These are phyloP conservation scores for Smittium culicis DNA, from an alignment of 371 early-diverging fungal genomes.

Conservation along the genomic window DNA sequence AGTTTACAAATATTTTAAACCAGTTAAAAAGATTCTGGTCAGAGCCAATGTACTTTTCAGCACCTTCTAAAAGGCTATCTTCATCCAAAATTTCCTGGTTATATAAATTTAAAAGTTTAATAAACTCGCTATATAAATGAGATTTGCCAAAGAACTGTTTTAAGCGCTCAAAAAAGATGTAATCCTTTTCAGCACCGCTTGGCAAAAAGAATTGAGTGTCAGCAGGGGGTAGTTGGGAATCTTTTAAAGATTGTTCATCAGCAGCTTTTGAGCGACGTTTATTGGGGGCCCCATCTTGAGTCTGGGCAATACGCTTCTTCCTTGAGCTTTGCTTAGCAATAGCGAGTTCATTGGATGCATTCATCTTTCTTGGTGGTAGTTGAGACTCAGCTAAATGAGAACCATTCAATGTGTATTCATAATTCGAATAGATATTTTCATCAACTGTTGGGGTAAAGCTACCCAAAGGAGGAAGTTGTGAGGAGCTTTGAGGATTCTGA, in stretches of 20 bases:
- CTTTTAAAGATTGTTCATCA: not conserved
- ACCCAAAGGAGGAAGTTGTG: not conserved
- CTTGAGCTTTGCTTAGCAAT: not conserved
- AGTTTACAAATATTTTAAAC: conserved; percentile 50
- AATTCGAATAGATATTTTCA: not conserved
- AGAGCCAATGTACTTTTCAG: conserved; percentile 59
- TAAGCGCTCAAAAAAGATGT: conserved; percentile 81
- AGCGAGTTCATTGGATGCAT: not conserved
- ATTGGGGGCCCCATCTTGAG: not conserved
- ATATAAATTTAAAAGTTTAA: conserved; percentile 91
- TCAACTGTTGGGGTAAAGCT: not conserved
- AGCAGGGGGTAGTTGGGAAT: not conserved
- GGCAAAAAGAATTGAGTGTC: not conserved
- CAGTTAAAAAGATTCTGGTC: conserved; percentile 73
- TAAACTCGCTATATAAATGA: conserved; percentile 86
- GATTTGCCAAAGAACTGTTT: conserved; percentile 74
- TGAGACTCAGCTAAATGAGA: not conserved
- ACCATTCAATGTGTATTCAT: not conserved
- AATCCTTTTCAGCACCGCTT: conserved; percentile 48
- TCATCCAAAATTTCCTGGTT: conserved; percentile 86
- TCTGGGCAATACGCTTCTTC: not conserved
- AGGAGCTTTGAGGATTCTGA: not conserved
- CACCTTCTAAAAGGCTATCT: conserved; percentile 67
- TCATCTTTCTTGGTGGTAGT: not conserved
- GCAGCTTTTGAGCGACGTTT: not conserved